Percentiles rank a stretch among this genome's conserved stretches.
phyloP scores from a whole-genome alignment of 2,329 filamentous ascomycete genomes.

The Fusarium sp. region DNA sequence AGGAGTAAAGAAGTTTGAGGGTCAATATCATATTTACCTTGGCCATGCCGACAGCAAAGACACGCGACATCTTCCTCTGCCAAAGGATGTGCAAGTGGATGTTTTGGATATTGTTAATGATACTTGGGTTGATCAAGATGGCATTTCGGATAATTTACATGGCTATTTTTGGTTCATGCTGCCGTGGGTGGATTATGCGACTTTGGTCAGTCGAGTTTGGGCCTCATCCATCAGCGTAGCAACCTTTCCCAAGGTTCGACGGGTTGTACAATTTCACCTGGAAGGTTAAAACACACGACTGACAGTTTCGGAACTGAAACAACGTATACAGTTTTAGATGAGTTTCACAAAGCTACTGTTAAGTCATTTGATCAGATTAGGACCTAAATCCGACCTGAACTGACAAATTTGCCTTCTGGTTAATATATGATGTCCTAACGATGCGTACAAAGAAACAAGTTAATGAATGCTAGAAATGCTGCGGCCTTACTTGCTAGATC shows the following conservation, averaged over 20 bases:
- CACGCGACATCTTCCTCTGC: not conserved
- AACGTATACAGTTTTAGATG: not conserved
- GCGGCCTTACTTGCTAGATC: not conserved
- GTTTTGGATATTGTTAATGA: not conserved
- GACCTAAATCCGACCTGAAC: not conserved
- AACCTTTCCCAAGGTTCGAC: not conserved
- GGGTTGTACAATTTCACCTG: not conserved
- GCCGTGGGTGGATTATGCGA: not conserved
- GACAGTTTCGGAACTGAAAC: not conserved
- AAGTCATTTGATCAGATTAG: not conserved
- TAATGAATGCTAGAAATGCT: not conserved
- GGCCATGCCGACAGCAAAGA: not conserved
- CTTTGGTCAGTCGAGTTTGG: not conserved
- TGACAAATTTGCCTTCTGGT: not conserved
- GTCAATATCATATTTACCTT: not conserved
- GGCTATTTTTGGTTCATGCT: not conserved
- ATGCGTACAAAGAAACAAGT: not conserved
- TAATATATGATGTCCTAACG: not conserved
- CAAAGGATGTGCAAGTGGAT: not conserved
- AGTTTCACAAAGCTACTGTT: not conserved
- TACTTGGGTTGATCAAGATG: not conserved
- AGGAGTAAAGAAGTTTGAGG: not conserved
- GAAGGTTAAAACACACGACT: not conserved
- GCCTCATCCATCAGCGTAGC: not conserved
- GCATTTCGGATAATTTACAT: not conserved